Percentiles rank a stretch among this genome's conserved stretches.
Evolutionary conservation across 345 rosid species (phyloP).

Genomic region (Trapa incisa): DNA sequence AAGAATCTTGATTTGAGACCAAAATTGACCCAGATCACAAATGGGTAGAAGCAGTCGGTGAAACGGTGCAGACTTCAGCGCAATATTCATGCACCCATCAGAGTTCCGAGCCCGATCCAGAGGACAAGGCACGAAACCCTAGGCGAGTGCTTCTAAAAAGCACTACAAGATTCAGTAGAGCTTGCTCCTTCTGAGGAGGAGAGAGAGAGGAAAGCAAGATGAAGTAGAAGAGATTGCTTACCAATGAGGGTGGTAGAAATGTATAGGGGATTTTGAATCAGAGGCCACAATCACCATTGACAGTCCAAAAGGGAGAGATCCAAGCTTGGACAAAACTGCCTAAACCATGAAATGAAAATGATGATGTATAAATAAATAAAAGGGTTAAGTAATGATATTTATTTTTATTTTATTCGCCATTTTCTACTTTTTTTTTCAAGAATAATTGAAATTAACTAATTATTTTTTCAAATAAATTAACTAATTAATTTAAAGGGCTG

Average conservation of each 20-base stretch:
- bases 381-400: background rate
- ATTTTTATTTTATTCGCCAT: too few relatives aligned
- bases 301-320: background rate
- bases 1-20: background rate
- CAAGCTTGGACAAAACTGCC: background rate
- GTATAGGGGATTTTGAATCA: constrained; percentile 8
- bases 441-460: too few relatives aligned
- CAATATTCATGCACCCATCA: background rate
- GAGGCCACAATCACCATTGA: constrained; percentile 11
- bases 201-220: background rate
- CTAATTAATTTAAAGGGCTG: too few relatives aligned
- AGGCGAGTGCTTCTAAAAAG: background rate
- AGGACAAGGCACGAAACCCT: background rate
- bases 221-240: constrained; percentile 1
- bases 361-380: background rate
- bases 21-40: background rate
- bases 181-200: background rate
- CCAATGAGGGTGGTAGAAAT: constrained; percentile 1
- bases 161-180: background rate
- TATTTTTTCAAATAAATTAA: too few relatives aligned
- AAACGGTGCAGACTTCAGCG: background rate
- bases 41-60: background rate
- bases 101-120: background rate
- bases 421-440: too few relatives aligned
- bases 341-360: background rate